phyloP scores from a whole-genome alignment of 2,329 filamentous ascomycete genomes.

The Diaporthe aspalathi region DNA sequence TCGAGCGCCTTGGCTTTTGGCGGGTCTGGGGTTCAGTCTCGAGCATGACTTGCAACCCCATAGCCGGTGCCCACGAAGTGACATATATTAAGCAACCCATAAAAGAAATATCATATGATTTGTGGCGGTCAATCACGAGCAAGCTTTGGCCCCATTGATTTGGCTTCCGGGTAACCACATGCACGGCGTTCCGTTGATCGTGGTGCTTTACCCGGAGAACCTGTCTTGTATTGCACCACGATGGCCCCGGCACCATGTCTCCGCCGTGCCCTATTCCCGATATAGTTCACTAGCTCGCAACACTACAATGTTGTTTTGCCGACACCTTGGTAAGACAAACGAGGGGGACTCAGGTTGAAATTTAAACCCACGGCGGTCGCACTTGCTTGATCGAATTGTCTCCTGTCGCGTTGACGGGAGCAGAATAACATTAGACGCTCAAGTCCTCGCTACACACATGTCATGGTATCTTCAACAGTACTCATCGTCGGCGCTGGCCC shows the following conservation, averaged over 20 bases:
- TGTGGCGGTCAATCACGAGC: not conserved
- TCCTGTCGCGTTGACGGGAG: not conserved
- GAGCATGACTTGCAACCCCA: not conserved
- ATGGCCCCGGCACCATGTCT: not conserved
- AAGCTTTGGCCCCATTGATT: not conserved
- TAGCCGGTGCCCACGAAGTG: not conserved
- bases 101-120: not conserved
- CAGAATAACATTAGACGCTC: too few relatives aligned
- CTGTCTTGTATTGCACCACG: not conserved
- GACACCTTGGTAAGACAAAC: not conserved
- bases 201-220: too few relatives aligned
- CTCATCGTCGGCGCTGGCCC: slow-evolving; percentile 38
- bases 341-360: not conserved
- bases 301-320: not conserved
- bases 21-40: not conserved
- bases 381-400: too few relatives aligned
- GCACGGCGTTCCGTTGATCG: too few relatives aligned
- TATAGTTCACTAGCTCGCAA: not conserved
- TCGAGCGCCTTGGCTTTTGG: not conserved
- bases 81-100: not conserved
- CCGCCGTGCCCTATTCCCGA: not conserved
- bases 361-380: not conserved
- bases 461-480: slow-evolving; percentile 2
- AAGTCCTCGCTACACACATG: not conserved
- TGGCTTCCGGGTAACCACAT: not conserved